These are phyloP conservation scores for Oldenlandia corymbosa DNA, from an alignment of 257 asterid species.

Conservation along the genomic window DNA sequence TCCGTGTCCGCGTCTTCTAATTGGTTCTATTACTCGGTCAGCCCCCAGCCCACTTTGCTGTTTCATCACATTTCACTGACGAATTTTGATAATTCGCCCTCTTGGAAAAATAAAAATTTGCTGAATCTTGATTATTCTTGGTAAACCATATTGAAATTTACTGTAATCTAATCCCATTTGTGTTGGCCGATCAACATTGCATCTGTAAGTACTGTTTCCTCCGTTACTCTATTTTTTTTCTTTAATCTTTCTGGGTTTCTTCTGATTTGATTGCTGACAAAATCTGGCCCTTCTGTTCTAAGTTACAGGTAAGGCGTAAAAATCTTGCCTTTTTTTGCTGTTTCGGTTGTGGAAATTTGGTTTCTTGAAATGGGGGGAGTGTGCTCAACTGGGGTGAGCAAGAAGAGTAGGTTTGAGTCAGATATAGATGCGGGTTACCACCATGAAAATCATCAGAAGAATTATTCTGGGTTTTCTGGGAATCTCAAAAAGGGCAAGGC, in stretches of 20 bases:
- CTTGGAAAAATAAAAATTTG: not conserved
- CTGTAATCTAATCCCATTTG: not conserved
- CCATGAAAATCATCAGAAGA: constrained; percentile 41
- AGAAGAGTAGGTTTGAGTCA: constrained; percentile 33
- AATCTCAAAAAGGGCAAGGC: constrained; percentile 49
- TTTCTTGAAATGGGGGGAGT: constrained; percentile 72
- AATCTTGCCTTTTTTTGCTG: not conserved
- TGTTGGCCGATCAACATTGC: not conserved
- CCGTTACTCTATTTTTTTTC: not conserved
- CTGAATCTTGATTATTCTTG: constrained; percentile 15
- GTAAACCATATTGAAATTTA: not conserved
- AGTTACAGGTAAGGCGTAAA: constrained; percentile 13
- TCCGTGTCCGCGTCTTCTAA: constrained; percentile 25
- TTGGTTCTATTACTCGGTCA: constrained; percentile 10
- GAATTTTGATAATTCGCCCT: not conserved
- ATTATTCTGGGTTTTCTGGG: constrained; percentile 78
- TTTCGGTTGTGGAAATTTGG: constrained; percentile 23
- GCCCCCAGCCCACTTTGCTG: not conserved
- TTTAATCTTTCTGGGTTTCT: not conserved
- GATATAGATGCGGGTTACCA: constrained; percentile 36
- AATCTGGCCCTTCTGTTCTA: constrained; percentile 1
- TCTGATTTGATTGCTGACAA: constrained; percentile 6
- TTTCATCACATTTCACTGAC: not conserved
- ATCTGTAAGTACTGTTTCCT: constrained; percentile 15
- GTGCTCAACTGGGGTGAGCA: constrained; percentile 69